Evolutionary conservation across 108 stramenopile genomes (phyloP).

Genomic region (Fistulifera pelliculosa): DNA sequence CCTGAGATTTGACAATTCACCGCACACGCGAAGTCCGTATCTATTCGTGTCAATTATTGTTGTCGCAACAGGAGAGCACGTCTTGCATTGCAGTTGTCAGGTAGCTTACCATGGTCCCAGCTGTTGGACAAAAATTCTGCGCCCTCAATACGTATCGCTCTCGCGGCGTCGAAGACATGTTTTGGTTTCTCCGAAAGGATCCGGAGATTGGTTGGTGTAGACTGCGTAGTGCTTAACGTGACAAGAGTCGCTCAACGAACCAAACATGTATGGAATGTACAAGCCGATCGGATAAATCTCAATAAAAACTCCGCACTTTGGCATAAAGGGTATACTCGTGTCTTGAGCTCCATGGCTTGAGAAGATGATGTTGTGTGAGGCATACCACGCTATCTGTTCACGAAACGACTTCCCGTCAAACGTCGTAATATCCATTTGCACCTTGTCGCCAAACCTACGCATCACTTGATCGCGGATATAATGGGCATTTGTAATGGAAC

Average conservation of each 20-base stretch:
- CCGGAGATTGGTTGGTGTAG: too few relatives aligned
- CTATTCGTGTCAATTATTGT: too few relatives aligned
- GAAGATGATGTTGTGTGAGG: conserved; percentile 21
- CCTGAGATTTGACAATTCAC: too few relatives aligned
- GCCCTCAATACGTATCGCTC: too few relatives aligned
- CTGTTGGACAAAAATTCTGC: too few relatives aligned
- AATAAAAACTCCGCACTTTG: conserved; percentile 17
- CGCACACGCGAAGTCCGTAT: too few relatives aligned
- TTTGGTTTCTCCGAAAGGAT: too few relatives aligned
- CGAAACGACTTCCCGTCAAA: conserved; percentile 28
- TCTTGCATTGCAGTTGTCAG: too few relatives aligned
- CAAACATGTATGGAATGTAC: conserved; percentile 23
- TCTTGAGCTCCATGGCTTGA: conserved; percentile 38
- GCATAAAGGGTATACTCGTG: conserved; percentile 31
- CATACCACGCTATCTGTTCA: conserved; percentile 21
- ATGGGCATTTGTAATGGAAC: neutral
- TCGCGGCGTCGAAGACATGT: too few relatives aligned
- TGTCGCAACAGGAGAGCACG: too few relatives aligned
- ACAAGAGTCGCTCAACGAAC: conserved; percentile 15
- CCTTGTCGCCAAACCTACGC: neutral
- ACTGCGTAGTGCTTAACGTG: too few relatives aligned
- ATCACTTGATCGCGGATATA: neutral
- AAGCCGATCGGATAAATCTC: conserved; percentile 29
- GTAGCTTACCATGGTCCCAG: too few relatives aligned
- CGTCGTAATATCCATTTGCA: conserved; percentile 8